phyloP scores from a whole-genome alignment of 2,329 filamentous ascomycete genomes.

The Colletotrichum melonis region DNA sequence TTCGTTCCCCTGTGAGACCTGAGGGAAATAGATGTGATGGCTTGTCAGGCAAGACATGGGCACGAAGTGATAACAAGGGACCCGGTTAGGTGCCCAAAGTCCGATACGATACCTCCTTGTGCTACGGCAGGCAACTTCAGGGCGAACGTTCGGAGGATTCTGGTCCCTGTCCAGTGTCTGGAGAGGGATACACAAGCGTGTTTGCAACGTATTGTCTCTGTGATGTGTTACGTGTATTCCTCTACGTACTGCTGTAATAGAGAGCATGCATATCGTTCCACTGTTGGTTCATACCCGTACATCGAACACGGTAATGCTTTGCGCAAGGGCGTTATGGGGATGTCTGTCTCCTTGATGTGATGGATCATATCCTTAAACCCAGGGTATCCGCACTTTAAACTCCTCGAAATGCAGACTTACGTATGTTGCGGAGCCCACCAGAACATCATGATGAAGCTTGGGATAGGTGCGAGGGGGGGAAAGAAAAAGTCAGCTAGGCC shows the following conservation, averaged over 20 bases:
- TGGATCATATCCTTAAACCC: constrained; percentile 15
- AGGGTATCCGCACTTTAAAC: constrained; percentile 33
- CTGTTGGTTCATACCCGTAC: not conserved
- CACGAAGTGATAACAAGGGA: not conserved
- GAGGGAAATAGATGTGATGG: not conserved
- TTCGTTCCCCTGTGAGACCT: not conserved
- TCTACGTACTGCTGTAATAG: not conserved
- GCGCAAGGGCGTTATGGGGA: not conserved
- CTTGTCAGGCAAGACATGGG: constrained; percentile 8
- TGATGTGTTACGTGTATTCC: not conserved
- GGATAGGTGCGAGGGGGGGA: not conserved
- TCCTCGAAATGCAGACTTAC: constrained; percentile 23
- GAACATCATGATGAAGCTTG: constrained; percentile 1
- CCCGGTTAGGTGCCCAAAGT: not conserved
- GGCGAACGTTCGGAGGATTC: not conserved
- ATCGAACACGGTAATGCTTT: not conserved
- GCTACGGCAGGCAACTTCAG: not conserved
- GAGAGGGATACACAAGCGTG: not conserved
- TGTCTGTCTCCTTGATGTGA: constrained; percentile 6
- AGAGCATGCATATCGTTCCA: not conserved
- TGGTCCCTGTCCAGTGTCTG: not conserved
- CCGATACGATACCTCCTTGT: not conserved
- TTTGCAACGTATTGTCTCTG: not conserved
- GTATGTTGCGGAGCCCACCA: constrained; percentile 23
- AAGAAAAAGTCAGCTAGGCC: not conserved